Percentiles rank a stretch among this genome's conserved stretches.
Evolutionary conservation across 1,284 basidiomycete species (phyloP).

Genomic region (Microbotryomycetes sp.): DNA sequence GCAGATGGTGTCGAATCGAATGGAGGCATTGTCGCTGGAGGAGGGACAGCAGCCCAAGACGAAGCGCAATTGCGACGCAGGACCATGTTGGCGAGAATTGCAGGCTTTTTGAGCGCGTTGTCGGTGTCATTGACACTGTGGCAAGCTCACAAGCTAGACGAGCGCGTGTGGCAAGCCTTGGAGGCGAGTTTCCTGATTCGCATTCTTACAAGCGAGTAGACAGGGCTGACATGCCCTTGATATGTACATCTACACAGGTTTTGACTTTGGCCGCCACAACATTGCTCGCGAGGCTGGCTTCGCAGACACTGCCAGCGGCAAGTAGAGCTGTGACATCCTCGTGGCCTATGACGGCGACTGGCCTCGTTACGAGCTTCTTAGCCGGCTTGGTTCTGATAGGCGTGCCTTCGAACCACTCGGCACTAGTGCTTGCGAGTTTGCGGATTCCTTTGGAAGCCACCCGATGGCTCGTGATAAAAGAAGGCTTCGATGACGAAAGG

Average conservation of each 20-base stretch:
- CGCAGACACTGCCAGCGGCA: background rate
- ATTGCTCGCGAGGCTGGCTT: background rate
- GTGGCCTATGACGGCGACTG: background rate
- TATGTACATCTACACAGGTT: too few relatives aligned
- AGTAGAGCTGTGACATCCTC: background rate
- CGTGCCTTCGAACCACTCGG: background rate
- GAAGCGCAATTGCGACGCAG: background rate
- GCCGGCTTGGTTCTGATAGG: conserved; percentile 19
- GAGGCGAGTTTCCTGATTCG: background rate
- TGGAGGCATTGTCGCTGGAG: background rate
- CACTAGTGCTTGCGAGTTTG: background rate
- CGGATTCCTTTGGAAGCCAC: conserved; percentile 6
- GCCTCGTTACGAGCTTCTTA: conserved; percentile 7
- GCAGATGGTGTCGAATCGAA: background rate
- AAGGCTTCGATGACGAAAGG: conserved; percentile 9
- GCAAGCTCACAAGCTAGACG: background rate
- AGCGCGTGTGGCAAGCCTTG: background rate
- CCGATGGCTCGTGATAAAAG: conserved; percentile 5
- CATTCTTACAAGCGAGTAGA: too few relatives aligned
- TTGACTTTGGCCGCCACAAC: background rate
- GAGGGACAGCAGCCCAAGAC: background rate
- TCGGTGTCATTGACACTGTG: background rate
- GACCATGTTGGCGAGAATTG: background rate
- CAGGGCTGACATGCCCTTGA: too few relatives aligned
- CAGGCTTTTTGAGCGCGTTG: background rate